Evolutionary conservation across 257 asterid species (phyloP).

Genomic region (Thymus mandschuricus): DNA sequence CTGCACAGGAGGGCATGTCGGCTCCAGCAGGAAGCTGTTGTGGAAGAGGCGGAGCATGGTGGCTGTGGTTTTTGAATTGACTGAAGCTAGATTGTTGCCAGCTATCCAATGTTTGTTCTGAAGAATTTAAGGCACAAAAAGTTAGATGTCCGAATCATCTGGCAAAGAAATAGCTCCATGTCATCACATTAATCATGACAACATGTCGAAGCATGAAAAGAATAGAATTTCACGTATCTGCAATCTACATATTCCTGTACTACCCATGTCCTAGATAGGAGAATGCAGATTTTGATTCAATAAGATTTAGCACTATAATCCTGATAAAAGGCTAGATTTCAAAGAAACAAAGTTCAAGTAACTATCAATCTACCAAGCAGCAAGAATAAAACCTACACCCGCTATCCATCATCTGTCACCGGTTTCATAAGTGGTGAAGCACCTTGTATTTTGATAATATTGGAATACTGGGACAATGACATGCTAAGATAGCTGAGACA

Average conservation of each 20-base stretch:
- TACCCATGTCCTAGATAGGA: background rate
- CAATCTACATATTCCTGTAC: background rate
- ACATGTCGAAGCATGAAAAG: slow-evolving; percentile 3
- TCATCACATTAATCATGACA: slow-evolving; percentile 26
- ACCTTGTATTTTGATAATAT: background rate
- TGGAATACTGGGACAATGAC: background rate
- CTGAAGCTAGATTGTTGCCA: slow-evolving; percentile 48
- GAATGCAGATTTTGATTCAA: slow-evolving; percentile 9
- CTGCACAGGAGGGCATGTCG: slow-evolving; percentile 90
- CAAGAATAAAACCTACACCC: slow-evolving; percentile 7
- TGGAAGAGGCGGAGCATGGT: slow-evolving; percentile 70
- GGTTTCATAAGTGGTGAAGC: slow-evolving; percentile 1
- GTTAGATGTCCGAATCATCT: slow-evolving; percentile 12
- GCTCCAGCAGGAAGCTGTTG: slow-evolving; percentile 93
- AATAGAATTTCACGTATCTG: slow-evolving; percentile 11
- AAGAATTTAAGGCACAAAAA: slow-evolving; percentile 30
- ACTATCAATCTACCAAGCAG: background rate
- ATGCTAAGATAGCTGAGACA: slow-evolving; percentile 10
- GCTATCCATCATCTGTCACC: background rate
- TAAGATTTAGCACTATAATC: background rate
- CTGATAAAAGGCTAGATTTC: slow-evolving; percentile 14
- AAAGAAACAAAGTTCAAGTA: background rate
- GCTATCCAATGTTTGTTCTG: slow-evolving; percentile 66
- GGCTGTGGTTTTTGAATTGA: slow-evolving; percentile 60
- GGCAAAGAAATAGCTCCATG: slow-evolving; percentile 23